Evolutionary conservation across 2,329 filamentous ascomycete species (phyloP).

Genomic region (Calonectria hawksworthii): DNA sequence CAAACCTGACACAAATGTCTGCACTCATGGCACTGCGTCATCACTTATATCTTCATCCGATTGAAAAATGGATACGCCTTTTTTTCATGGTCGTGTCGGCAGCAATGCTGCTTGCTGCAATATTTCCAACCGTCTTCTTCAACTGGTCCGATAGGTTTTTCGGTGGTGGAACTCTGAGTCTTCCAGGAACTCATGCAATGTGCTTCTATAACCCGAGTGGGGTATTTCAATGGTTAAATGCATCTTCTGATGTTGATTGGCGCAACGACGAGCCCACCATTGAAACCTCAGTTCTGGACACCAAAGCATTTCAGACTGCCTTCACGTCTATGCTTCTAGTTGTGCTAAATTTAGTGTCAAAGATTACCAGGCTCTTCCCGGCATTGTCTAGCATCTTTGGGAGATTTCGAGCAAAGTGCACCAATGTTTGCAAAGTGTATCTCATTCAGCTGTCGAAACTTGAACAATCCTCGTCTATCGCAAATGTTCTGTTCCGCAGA

Average conservation of each 20-base stretch:
- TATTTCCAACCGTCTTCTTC: conserved; percentile 16
- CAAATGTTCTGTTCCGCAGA: neutral
- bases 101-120: neutral
- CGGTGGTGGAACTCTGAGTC: no score
- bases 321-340: neutral
- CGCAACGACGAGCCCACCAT: no score
- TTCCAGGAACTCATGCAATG: neutral
- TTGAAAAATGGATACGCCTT: conserved; percentile 1
- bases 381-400: neutral
- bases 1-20: conserved; percentile 14
- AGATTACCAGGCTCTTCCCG: neutral
- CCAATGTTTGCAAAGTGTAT: neutral
- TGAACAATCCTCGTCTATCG: no score
- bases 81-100: neutral
- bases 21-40: neutral
- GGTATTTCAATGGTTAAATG: no score
- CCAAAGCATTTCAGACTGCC: neutral
- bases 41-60: neutral
- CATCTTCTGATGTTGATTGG: no score
- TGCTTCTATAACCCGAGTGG: neutral
- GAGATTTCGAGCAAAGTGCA: neutral
- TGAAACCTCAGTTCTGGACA: no score
- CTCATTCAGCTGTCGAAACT: neutral
- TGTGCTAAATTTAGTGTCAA: neutral
- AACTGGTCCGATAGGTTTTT: no score